Base-by-base conservation (phyloP, 805 yeast species). In the Suhomyces faveliae region DNA sequence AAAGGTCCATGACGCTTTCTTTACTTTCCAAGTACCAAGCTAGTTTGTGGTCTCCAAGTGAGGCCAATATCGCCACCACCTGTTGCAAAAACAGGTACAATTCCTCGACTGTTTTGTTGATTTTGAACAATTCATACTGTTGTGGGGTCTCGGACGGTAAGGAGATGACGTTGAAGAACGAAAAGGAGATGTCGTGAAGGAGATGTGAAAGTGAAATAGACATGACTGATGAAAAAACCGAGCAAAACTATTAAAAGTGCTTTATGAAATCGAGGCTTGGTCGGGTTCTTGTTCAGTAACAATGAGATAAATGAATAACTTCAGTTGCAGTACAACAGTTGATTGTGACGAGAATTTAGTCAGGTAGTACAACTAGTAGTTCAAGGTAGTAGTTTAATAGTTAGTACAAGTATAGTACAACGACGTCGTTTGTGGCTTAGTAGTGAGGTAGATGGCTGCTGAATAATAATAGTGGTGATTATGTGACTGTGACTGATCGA, bases 31-130 rank as follows among this genome's bases (percentile, higher is more conserved):
- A 59, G 49, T 53, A 64, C 69, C 69, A 66, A 12, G 24, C 17
- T 12, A 42, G 37, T 20, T 19, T 42, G 24, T 11, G 22, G 6
- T 19, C 15, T 4, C 15, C 35, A 2, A n/a, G 3, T n/a, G 3
- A 7, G 15, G 33, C 6, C 35, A 40, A 30, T 3, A 40, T 35
- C 23, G 8, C 15, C 19, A 42, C 17, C 21, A 67, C 43, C 27
- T 56, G 60, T 27, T 47, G 45, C 40, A 70, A 50, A 49, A 62
- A 64, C 19, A 46, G 46, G n/a, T 57, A 54, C 21, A 68, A 58
- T 35, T 61, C 69, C n/a, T 58, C 67, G 12, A 66, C 50, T 1
- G 60, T 54, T 33, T 63, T 63, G 47, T 60, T 60, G 23, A 68
- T 53, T 23, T 63, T 62, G 52, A 60, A 48, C 17, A 62, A 43